These are phyloP conservation scores for Albatrellus ellisii DNA, from an alignment of 768 basidiomycete genomes.

Conservation along the genomic window DNA sequence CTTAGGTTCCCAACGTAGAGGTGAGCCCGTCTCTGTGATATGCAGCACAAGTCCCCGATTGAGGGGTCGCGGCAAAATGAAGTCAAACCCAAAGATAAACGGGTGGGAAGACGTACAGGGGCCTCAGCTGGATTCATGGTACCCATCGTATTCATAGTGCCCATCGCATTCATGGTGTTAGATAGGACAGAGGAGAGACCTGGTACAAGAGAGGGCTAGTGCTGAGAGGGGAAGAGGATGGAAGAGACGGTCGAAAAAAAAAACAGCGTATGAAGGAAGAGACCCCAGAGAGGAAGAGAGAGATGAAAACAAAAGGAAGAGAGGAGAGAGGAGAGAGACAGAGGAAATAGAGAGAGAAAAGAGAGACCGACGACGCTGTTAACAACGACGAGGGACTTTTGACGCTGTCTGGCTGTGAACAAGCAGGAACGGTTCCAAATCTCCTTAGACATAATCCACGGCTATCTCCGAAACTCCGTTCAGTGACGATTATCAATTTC, in stretches of 20 bases:
- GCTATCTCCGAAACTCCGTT: slow-evolving; percentile 12
- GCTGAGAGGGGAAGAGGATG: slow-evolving; percentile 25
- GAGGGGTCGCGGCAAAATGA: slow-evolving; percentile 16
- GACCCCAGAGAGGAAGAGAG: slow-evolving; percentile 16
- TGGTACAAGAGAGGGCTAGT: slow-evolving; percentile 24
- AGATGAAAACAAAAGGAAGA: slow-evolving; percentile 24
- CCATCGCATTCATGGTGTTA: slow-evolving; percentile 17
- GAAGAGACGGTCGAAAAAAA: slow-evolving; percentile 15
- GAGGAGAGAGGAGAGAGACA: slow-evolving; percentile 38
- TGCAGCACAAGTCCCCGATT: slow-evolving; percentile 12
- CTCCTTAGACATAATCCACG: neutral
- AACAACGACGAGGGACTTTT: slow-evolving; percentile 17
- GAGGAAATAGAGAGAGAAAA: slow-evolving; percentile 27
- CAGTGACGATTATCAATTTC: neutral
- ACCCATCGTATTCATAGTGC: slow-evolving; percentile 68
- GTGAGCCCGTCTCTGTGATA: slow-evolving; percentile 73
- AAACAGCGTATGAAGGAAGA: slow-evolving; percentile 16
- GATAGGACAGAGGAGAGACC: neutral
- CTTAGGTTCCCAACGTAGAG: slow-evolving; percentile 98
- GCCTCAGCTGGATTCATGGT: slow-evolving; percentile 60
- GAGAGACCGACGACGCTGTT: slow-evolving; percentile 36
- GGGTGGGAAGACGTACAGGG: slow-evolving; percentile 38
- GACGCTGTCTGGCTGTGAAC: slow-evolving; percentile 21
- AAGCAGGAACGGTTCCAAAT: slow-evolving; percentile 14
- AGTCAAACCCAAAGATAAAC: neutral